These are phyloP conservation scores for Auricularia auricula-judae DNA, from an alignment of 768 basidiomycete species.

Conservation along the genomic window DNA sequence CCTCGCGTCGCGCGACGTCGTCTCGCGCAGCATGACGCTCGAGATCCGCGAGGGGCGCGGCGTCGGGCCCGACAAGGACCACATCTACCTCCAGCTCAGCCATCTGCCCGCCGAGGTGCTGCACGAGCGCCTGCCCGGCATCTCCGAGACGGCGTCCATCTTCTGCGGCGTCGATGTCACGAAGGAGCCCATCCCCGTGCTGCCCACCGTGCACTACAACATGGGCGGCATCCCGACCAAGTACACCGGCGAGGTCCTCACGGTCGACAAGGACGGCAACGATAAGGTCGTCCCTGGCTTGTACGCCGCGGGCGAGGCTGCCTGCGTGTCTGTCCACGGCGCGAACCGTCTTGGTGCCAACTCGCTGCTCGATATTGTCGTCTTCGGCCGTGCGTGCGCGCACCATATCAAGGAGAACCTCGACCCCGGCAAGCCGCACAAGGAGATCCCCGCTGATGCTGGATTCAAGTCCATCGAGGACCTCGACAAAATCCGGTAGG, in stretches of 20 bases:
- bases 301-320: slow-evolving; percentile 98
- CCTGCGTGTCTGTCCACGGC: slow-evolving; percentile 97
- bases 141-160: slow-evolving; percentile 98
- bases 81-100: slow-evolving; percentile 91
- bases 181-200: slow-evolving; percentile 97
- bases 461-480: slow-evolving; percentile 77
- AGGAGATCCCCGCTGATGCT: slow-evolving; percentile 73
- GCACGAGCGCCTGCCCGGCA: slow-evolving; percentile 94
- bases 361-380: slow-evolving; percentile 96
- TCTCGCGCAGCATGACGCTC: slow-evolving; percentile 97
- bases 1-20: slow-evolving; percentile 97
- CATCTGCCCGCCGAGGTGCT: slow-evolving; percentile 94
- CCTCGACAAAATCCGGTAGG: slow-evolving; percentile 72
- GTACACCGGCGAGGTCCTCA: slow-evolving; percentile 96
- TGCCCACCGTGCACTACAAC: slow-evolving; percentile 98
- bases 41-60: slow-evolving; percentile 98
- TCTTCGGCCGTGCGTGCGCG: slow-evolving; percentile 98
- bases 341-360: slow-evolving; percentile 99
- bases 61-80: slow-evolving; percentile 97
- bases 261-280: slow-evolving; percentile 75
- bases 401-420: slow-evolving; percentile 92
- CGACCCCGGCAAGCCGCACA: slow-evolving; percentile 84
- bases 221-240: slow-evolving; percentile 99
- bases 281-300: slow-evolving; percentile 92
- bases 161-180: slow-evolving; percentile 99